Evolutionary conservation across 768 basidiomycete genomes (phyloP).

Genomic region (Trametes villosa): DNA sequence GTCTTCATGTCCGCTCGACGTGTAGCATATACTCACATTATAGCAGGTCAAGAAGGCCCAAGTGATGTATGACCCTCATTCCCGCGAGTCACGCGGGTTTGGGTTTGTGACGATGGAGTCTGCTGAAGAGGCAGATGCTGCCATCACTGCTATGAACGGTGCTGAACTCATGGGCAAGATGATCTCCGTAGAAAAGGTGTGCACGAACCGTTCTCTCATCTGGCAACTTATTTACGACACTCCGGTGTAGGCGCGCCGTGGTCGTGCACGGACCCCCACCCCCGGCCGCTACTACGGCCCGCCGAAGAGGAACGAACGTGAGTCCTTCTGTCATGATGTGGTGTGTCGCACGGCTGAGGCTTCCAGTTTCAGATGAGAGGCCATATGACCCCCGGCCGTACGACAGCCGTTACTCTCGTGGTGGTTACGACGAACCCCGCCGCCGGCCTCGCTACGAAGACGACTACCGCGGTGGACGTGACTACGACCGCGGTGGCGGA

Average conservation of each 20-base stretch:
- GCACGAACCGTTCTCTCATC: not conserved
- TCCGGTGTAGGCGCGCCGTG: slow-evolving; percentile 75
- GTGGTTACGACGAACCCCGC: slow-evolving; percentile 47
- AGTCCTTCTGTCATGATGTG: slow-evolving; percentile 29
- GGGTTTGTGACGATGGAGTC: slow-evolving; percentile 92
- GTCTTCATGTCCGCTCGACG: slow-evolving; percentile 40
- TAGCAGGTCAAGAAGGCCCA: slow-evolving; percentile 63
- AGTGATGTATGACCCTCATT: slow-evolving; percentile 70
- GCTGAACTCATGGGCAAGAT: slow-evolving; percentile 88
- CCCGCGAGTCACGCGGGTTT: slow-evolving; percentile 75
- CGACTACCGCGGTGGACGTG: slow-evolving; percentile 39
- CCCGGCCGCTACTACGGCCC: slow-evolving; percentile 95
- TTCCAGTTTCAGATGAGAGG: slow-evolving; percentile 64
- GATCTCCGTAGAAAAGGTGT: slow-evolving; percentile 87
- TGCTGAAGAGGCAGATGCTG: slow-evolving; percentile 88
- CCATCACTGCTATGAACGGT: slow-evolving; percentile 80
- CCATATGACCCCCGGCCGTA: slow-evolving; percentile 93
- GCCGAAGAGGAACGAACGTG: slow-evolving; percentile 77
- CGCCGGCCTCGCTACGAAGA: slow-evolving; percentile 55
- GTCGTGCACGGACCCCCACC: slow-evolving; percentile 88
- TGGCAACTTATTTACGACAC: not conserved
- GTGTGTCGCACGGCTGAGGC: not conserved
- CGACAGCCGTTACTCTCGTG: slow-evolving; percentile 81
- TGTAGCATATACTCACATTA: not conserved
- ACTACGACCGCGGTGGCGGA: slow-evolving; percentile 42